phyloP scores from a whole-genome alignment of 495 filamentous ascomycete genomes.

The Hyaloscypha bicolor region DNA sequence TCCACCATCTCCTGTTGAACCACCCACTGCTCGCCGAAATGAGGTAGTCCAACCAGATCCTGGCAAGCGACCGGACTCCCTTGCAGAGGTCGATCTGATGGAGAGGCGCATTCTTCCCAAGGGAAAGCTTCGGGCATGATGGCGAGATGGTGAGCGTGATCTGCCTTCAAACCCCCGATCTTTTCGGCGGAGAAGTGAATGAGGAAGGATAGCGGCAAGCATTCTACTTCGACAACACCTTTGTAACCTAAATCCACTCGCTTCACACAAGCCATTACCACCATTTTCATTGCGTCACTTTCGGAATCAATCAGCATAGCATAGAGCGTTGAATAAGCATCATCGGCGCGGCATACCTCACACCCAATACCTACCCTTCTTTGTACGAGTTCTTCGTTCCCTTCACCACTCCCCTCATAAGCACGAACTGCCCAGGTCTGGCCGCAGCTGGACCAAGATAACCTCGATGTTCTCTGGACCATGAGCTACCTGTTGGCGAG shows the following conservation, averaged over 20 bases:
- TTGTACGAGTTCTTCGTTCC: constrained; percentile 10
- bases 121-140: background rate
- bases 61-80: constrained; percentile 5
- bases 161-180: background rate
- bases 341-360: background rate
- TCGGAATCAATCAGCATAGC: constrained; percentile 20
- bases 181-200: background rate
- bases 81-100: background rate
- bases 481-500: background rate
- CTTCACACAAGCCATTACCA: background rate
- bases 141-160: background rate
- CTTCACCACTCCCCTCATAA: constrained; percentile 26
- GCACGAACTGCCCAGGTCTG: constrained; percentile 1
- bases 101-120: background rate
- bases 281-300: constrained; percentile 18
- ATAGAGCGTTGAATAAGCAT: constrained; percentile 23
- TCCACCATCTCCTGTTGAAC: constrained; percentile 24
- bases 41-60: constrained; percentile 17
- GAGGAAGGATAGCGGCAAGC: background rate
- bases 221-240: background rate
- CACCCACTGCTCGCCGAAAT: constrained; percentile 2
- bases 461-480: background rate
- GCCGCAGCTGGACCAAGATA: constrained; percentile 17
- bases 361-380: constrained; percentile 4
- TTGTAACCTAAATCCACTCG: background rate